Conservation (phyloP, 2,329 filamentous ascomycete species). For the Trichoderma sp. region DNA sequence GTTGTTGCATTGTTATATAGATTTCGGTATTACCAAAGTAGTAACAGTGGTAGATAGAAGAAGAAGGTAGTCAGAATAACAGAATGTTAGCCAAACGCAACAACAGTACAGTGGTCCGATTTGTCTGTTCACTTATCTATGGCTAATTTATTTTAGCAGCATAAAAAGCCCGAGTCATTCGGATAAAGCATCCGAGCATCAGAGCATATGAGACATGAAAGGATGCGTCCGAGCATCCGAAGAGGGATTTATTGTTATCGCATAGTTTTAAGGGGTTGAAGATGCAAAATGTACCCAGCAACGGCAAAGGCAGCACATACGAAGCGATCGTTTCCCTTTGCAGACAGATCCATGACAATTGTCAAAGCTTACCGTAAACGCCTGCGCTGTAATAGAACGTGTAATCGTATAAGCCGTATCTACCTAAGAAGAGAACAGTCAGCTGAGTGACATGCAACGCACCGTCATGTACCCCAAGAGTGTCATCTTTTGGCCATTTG, state of each 20-base stretch:
- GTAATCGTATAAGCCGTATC: background rate
- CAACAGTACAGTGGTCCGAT: background rate
- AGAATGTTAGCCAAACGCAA: background rate
- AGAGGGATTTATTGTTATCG: constrained; percentile 1
- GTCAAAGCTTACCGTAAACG: background rate
- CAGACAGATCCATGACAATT: background rate
- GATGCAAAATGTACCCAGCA: background rate
- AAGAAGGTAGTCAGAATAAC: background rate
- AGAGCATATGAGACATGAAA: background rate
- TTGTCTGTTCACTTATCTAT: background rate
- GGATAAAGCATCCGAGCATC: background rate
- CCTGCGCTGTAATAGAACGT: background rate
- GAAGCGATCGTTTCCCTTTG: background rate
- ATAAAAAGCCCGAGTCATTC: background rate
- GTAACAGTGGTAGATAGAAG: background rate
- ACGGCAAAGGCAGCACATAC: background rate
- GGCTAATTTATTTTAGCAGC: background rate
- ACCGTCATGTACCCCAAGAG: background rate
- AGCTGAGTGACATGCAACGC: background rate
- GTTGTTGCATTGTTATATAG: background rate
- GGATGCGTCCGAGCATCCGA: background rate
- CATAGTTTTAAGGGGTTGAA: background rate
- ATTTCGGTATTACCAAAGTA: background rate
- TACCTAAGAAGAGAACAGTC: background rate
- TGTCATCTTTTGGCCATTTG: background rate